A percentile compares a stretch with the other conserved stretches of the same genome.
Evolutionary conservation across 2,329 filamentous ascomycete species (phyloP).

Genomic region (Hortaea sp.): DNA sequence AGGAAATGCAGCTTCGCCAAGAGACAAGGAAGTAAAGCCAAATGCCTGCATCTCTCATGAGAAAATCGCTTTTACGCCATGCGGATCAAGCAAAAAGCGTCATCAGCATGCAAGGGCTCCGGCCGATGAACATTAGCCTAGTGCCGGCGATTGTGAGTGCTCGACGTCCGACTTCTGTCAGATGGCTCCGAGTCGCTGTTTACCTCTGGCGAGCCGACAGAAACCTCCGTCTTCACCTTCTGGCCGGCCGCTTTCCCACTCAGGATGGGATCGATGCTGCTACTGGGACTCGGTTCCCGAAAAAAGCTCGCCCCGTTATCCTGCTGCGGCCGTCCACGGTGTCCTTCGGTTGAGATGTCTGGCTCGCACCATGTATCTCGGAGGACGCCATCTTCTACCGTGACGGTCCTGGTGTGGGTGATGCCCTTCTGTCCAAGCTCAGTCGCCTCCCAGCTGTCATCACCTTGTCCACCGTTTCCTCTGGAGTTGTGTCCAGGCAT

Average conservation of each 20-base stretch:
- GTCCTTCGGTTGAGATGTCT: background rate
- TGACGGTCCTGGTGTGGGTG: conserved; percentile 20
- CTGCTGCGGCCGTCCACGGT: background rate
- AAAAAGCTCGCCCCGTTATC: background rate
- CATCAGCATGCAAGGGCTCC: too few relatives aligned
- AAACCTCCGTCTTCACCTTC: conserved; percentile 7
- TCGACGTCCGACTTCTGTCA: background rate
- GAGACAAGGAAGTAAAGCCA: too few relatives aligned
- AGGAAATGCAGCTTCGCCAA: too few relatives aligned
- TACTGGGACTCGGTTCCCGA: conserved; percentile 5
- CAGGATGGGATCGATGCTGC: conserved; percentile 7
- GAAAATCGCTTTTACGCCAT: too few relatives aligned
- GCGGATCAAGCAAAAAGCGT: too few relatives aligned
- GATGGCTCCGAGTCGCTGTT: background rate
- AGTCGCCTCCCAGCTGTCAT: conserved; percentile 9
- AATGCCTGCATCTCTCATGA: too few relatives aligned
- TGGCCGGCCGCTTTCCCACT: conserved; percentile 1
- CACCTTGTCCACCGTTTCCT: conserved; percentile 1
- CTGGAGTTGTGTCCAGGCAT: conserved; percentile 11
- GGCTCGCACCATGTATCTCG: conserved; percentile 3
- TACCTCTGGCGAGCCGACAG: conserved; percentile 4
- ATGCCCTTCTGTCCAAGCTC: conserved; percentile 14
- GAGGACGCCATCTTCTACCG: conserved; percentile 12
- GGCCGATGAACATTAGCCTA: background rate
- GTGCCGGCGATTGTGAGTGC: background rate